Percentiles rank a stretch among this genome's conserved stretches.
phyloP scores from a whole-genome alignment of 768 basidiomycete species.

The Suillus cothurnatus region DNA sequence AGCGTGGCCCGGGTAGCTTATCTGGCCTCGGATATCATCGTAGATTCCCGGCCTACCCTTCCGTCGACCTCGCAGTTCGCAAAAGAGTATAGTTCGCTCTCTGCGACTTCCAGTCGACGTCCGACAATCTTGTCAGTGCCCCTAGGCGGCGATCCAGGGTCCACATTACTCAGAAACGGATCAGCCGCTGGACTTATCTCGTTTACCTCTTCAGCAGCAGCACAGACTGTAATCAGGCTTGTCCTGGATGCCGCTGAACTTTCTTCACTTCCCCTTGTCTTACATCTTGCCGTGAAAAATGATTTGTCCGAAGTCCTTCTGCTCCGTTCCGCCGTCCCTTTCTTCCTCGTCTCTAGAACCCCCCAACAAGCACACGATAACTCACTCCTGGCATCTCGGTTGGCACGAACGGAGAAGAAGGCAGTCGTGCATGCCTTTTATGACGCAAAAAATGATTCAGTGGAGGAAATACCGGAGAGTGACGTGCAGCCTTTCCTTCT shows the following conservation, averaged over 20 bases:
- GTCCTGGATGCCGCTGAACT: conserved; percentile 71
- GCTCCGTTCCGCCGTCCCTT: conserved; percentile 78
- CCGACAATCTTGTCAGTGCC: conserved; percentile 55
- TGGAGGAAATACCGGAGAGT: conserved; percentile 59
- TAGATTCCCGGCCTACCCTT: conserved; percentile 54
- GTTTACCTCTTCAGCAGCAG: conserved; percentile 54
- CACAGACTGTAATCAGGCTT: conserved; percentile 59
- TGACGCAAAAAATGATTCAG: conserved; percentile 37
- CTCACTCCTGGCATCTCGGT: conserved; percentile 79
- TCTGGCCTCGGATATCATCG: conserved; percentile 64
- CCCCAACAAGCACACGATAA: conserved; percentile 88
- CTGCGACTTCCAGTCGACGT: conserved; percentile 37
- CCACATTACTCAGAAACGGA: conserved; percentile 53
- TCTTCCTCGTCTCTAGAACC: conserved; percentile 77
- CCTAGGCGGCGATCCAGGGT: conserved; percentile 65
- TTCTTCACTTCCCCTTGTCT: conserved; percentile 62
- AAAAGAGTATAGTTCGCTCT: conserved; percentile 32
- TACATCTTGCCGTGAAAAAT: conserved; percentile 66
- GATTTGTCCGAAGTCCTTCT: conserved; percentile 77
- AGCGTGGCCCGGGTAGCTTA: conserved; percentile 72
- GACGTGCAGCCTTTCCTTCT: conserved; percentile 63
- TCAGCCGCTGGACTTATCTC: conserved; percentile 50
- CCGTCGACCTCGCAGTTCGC: conserved; percentile 44
- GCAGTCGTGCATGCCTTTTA: conserved; percentile 90
- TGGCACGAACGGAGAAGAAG: conserved; percentile 69